Evolutionary conservation across 1,139 yeast genomes (phyloP).

Genomic region (Eremothecium sinecaudum): DNA sequence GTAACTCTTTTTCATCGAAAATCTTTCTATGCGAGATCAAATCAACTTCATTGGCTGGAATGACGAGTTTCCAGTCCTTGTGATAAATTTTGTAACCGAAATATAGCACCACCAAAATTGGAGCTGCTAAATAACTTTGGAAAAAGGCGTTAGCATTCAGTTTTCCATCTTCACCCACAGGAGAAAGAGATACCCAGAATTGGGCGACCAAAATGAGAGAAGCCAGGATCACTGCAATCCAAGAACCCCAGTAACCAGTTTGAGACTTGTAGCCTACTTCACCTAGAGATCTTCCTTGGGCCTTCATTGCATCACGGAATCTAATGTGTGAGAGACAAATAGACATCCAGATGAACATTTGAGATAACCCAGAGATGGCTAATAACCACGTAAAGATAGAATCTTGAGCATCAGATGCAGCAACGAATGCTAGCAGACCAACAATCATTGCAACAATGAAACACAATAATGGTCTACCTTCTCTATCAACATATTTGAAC

Average conservation of each 20-base stretch:
- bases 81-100: conserved; percentile 45
- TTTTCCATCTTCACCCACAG: conserved; percentile 20
- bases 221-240: conserved; percentile 54
- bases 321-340: conserved; percentile 67
- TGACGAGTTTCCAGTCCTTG: conserved; percentile 41
- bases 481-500: conserved; percentile 43
- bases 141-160: conserved; percentile 44
- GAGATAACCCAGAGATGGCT: conserved; percentile 74
- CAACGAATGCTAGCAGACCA: conserved; percentile 43
- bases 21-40: conserved; percentile 62
- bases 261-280: conserved; percentile 64
- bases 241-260: conserved; percentile 62
- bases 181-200: conserved; percentile 25
- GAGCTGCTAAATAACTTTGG: conserved; percentile 48
- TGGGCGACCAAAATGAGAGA: conserved; percentile 61
- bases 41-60: conserved; percentile 45
- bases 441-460: conserved; percentile 38
- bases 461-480: conserved; percentile 53
- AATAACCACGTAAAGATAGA: conserved; percentile 71
- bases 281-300: conserved; percentile 51
- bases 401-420: conserved; percentile 51
- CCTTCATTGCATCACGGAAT: conserved; percentile 62
- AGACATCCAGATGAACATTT: conserved; percentile 77
- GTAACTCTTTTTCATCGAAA: conserved; percentile 53
- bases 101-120: conserved; percentile 46